Evolutionary conservation across 1,284 basidiomycete genomes (phyloP).

Genomic region (Taiwanofungus camphoratus): DNA sequence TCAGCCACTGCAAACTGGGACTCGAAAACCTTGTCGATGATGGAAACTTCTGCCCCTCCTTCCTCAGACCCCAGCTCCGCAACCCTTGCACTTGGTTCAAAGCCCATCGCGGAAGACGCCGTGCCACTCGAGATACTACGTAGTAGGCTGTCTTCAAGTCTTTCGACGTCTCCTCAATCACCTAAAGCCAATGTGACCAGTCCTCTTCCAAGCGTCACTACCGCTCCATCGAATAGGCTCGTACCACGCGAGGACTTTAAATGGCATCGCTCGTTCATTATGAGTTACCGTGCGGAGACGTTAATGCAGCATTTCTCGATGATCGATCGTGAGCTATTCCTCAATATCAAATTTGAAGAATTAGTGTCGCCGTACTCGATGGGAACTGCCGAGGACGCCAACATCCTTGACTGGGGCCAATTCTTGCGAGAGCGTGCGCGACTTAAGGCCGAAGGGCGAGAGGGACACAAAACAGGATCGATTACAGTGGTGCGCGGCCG

Average conservation of each 20-base stretch:
- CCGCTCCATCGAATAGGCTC: conserved; percentile 14
- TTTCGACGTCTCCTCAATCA: conserved; percentile 31
- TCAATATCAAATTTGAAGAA: conserved; percentile 80
- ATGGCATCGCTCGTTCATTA: conserved; percentile 61
- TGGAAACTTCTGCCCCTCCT: neutral
- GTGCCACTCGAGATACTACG: conserved; percentile 63
- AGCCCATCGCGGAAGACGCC: conserved; percentile 51
- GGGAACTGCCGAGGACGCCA: conserved; percentile 48
- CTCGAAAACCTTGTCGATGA: neutral
- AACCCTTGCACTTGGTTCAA: conserved; percentile 36
- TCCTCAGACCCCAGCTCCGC: conserved; percentile 11
- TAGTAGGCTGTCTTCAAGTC: conserved; percentile 43
- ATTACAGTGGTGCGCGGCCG: conserved; percentile 77
- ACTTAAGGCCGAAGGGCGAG: conserved; percentile 59
- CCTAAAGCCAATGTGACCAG: conserved; percentile 12
- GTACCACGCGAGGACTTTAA: conserved; percentile 21
- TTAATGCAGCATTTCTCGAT: conserved; percentile 80
- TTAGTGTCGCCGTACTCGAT: conserved; percentile 69
- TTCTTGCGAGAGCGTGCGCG: conserved; percentile 73
- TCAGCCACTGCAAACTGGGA: neutral
- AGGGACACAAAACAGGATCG: conserved; percentile 58
- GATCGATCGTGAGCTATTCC: conserved; percentile 85
- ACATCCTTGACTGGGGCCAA: conserved; percentile 79
- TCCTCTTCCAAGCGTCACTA: conserved; percentile 10
- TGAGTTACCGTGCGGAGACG: conserved; percentile 50